Conservation (phyloP, 1,284 basidiomycete species). For the Trichosporon asahii region DNA sequence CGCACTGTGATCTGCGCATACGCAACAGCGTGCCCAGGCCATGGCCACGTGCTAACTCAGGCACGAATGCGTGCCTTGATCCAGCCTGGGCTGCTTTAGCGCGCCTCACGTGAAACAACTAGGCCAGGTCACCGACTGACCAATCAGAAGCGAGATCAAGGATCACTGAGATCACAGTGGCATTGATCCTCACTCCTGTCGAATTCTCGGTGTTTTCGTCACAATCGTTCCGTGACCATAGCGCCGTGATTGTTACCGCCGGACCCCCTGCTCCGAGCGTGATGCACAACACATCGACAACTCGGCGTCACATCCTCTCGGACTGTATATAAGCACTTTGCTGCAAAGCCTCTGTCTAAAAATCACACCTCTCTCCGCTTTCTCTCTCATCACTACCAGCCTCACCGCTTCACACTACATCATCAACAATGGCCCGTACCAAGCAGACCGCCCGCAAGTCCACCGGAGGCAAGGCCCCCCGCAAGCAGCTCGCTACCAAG, state of each 20-base stretch:
- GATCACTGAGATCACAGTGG: background rate
- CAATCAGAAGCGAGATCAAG: conserved; percentile 1
- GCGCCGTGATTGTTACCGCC: background rate
- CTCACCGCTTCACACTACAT: background rate
- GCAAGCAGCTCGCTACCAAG: conserved; percentile 72
- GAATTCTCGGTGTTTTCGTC: background rate
- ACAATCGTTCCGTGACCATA: background rate
- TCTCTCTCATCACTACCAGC: background rate
- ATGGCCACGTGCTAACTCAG: background rate
- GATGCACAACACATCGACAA: conserved; percentile 1
- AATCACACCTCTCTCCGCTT: background rate
- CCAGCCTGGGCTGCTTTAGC: background rate
- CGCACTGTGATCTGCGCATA: too few relatives aligned
- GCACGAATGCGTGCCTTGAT: background rate
- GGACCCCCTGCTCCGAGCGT: background rate
- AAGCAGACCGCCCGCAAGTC: conserved; percentile 64
- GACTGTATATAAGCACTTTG: background rate
- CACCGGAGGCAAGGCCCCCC: conserved; percentile 58
- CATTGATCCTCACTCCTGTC: background rate
- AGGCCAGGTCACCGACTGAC: background rate
- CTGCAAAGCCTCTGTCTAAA: background rate
- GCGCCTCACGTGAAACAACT: background rate
- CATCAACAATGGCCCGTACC: conserved; percentile 43
- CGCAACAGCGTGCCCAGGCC: too few relatives aligned
- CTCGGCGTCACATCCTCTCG: background rate